Base-by-base conservation (phyloP, 192 early-diverging fungal genomes). In the Lobosporangium transversale region DNA sequence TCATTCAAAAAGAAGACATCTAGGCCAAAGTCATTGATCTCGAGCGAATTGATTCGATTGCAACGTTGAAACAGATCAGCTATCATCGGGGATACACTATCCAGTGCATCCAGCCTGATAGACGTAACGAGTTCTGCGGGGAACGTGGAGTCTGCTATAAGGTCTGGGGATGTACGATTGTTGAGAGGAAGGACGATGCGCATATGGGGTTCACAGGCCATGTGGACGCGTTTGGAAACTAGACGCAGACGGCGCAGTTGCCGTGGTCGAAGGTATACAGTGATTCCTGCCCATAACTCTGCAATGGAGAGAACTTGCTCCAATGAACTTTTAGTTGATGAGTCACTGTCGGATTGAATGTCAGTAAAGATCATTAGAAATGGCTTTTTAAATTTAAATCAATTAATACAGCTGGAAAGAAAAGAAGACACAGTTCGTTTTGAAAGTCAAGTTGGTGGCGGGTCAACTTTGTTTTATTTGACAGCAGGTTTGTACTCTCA, bases 171-270 rank as follows among this genome's bases (percentile, higher is more conserved):
- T 3, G 54, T 66, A 14, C 33, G 42, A 26, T 24, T 49, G 43
- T 37, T 51, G 45, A 70, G 51, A 1, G 45, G 1, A 9, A 70
- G n/a, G 20, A 18, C 5, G 35, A 62, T 33, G 17, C 31, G 32
- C 11, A 62, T 32, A 26, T 62, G 44, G 4, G 43, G 24, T 10
- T n/a, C 29, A 45, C 59, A 70, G 1, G 68, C 68, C 4, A 20
- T 21, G 30, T 62, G 23, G 24, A 70, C 5, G 14, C 44, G 58
- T 42, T 49, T 50, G 24, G 52, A 70, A 32, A 70, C 68, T 31
- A 70, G 68, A 24, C 68, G 68, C 6, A 70, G 59, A 1, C 59
- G 68, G 18, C 59, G 58, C 18, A 62, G 11, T n/a, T 57, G 58
- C 44, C 45, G 54, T 35, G 53, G 42, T 21, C 14, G 15, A 5